Evolutionary conservation across 179 eudicot species (phyloP), one percentile per base, ranked within the genome.

Genomic region (Beta corolliflora): DNA sequence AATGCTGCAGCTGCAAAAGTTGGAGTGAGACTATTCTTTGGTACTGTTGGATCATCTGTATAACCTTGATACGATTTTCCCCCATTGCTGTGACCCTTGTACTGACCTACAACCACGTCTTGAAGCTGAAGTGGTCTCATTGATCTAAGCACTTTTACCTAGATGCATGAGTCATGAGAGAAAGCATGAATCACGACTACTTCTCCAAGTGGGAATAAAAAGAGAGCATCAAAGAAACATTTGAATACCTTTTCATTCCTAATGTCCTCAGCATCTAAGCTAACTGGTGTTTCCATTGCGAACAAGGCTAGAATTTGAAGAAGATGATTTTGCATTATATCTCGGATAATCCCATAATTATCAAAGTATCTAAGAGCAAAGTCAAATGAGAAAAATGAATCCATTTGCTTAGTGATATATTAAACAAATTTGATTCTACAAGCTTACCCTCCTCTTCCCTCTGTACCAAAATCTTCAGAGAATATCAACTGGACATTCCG

Each of bases 241-340:
- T 11, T 53, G 14, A 58, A 36, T 81, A 93, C 98, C 97, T 94
- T 94, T 84, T 94, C 98, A 83, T 94, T 91, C 82, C 98, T 85
- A 45, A 90, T 87, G 76, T 94, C 98, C 85, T 93, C 97, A 0
- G 92, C 97, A 81, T 93, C 97, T 86, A 94, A 86, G 88, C 93
- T 93, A 77, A 94, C 93, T 16, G 97, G 98, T 41, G 98, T 90
- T 84, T 94, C 98, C 98, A 94, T 94, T 5, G 98, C 98, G 82
- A 94, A 91, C 75, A 94, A 86, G 19, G 98, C 88, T 70, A 94
- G 90, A 25, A 90, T 94, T 87, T 94, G 97, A 80, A 94, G 85
- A 25, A 94, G 91, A 83, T 94, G 98, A 74, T 91, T 94, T 85
- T 94, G 98, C 92, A 94, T 91, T 71, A 94, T 91, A 82, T 94